Evolutionary conservation across 306 rosid species (phyloP), one percentile per base, ranked within the genome.

Genomic region (Ammopiptanthus mongolicus): DNA sequence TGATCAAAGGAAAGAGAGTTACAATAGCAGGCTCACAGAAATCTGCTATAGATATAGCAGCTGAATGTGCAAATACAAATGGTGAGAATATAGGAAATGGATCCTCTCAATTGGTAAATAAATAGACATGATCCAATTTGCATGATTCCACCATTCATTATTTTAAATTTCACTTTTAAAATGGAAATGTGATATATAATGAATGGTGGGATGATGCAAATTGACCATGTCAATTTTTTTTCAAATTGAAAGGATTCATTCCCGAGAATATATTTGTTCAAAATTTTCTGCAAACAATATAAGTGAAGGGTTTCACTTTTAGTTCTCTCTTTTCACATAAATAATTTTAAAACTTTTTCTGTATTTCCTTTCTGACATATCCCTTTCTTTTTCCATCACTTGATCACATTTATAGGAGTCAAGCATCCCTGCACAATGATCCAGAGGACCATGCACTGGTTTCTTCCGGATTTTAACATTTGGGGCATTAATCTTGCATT

Each of bases 31-130:
- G 93, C 42, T 86, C 91, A 17, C 41, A n/a, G 17, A 87, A 89
- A 81, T 83, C 93, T 15, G 91, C 80, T 14, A 3, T 81, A 3
- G 93, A 89, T 65, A 67, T 89, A 23, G 93, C 87, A 14, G 64
- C 44, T 50, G 89, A 85, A 71, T 89, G 91, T 76, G 85, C 91
- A 44, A 50, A 79, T 17, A 73, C 79, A 76, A 87, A 85, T 76
- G 89, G 87, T 86, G 6, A 70, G 76, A 72, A n/a, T n/a, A n/a
- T n/a, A n/a, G n/a, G n/a, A n/a, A n/a, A n/a, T n/a, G n/a, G n/a
- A n/a, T n/a, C n/a, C n/a, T n/a, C n/a, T n/a, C n/a, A n/a, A n/a
- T n/a, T n/a, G n/a, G n/a, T n/a, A n/a, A n/a, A n/a, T n/a, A n/a
- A n/a, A n/a, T n/a, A n/a, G n/a, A n/a, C n/a, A n/a, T n/a, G n/a